Evolutionary conservation across 2,329 filamentous ascomycete species (phyloP), one percentile per base, ranked within the genome.

Genomic region (Cercospora beticola): DNA sequence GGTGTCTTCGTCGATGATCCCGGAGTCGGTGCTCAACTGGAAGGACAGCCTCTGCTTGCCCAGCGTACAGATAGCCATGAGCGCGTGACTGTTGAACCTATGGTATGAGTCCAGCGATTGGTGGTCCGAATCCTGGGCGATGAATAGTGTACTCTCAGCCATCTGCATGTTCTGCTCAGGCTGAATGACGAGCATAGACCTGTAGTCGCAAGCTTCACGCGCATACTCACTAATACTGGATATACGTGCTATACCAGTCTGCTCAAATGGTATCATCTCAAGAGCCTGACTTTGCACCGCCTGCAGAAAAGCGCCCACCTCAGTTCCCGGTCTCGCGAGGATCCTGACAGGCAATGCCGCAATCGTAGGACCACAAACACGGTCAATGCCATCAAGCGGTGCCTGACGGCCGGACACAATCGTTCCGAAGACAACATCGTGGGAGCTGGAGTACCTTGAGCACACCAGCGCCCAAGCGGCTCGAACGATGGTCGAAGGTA

Each of bases 111-210:
- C 43, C 28, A 36, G 16, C n/a, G 57, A 60, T 43, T 66, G 56
- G 6, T 66, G 14, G 4, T 49, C 10, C 31, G 26, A 26, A 14
- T 31, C 30, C 5, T 30, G 40, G 16, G 28, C 28, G 4, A 23
- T 40, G 57, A 66, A 66, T n/a, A 43, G 33, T 33, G 28, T 28
- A 18, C 40, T 66, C 26, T 66, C 64, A 5, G 64, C 56, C 43
- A 66, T 30, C 2, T 52, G 23, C 64, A 66, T 66, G n/a, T 9
- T 54, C 14, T 62, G 57, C 33, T 26, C 31, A 16, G 76, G 75
- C 64, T 88, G 86, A 16, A 88, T 81, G 0, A 87, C 84, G 1
- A 88, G 77, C 9, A 86, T 82, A 0, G 85, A 86, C n/a, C 85
- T 83, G 63, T 88, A 82, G 68, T 87, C 83, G 72, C 86, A 88